phyloP scores from a whole-genome alignment of 257 asterid genomes.

The Dorcoceras hygrometricum region DNA sequence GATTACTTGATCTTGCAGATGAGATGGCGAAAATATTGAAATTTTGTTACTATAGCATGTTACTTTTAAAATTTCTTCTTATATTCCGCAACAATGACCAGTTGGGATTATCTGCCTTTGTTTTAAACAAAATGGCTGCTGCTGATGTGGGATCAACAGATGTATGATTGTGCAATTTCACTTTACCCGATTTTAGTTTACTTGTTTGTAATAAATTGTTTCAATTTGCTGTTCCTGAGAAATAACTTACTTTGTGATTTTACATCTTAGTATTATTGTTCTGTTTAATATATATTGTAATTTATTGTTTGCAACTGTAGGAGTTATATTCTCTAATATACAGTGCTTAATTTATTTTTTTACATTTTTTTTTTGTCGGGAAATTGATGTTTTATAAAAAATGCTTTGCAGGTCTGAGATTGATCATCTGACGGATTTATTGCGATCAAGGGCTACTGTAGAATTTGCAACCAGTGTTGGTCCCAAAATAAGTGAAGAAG shows the following conservation, averaged over 20 bases:
- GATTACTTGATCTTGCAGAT: too few relatives aligned
- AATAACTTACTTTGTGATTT: too few relatives aligned
- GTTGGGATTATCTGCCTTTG: not conserved
- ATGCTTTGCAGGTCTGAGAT: constrained; percentile 61
- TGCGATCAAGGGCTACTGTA: constrained; percentile 62
- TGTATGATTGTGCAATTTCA: constrained; percentile 1
- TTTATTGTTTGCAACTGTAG: not conserved
- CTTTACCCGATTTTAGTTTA: not conserved
- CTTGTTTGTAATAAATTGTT: not conserved
- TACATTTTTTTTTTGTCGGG: not conserved
- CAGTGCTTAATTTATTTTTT: not conserved
- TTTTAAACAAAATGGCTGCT: not conserved
- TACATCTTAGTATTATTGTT: not conserved
- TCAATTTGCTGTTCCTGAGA: not conserved
- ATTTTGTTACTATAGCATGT: not conserved
- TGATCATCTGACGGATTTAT: constrained; percentile 60
- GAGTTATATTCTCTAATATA: not conserved
- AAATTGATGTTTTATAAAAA: not conserved
- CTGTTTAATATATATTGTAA: too few relatives aligned
- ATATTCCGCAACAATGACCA: not conserved
- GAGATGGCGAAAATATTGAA: not conserved
- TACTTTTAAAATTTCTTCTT: not conserved
- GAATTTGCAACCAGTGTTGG: constrained; percentile 35
- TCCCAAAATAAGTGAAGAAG: constrained; percentile 28
- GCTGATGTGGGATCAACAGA: not conserved